Evolutionary conservation across 2,329 filamentous ascomycete genomes (phyloP).

Genomic region (Aspergillus carbonarius): DNA sequence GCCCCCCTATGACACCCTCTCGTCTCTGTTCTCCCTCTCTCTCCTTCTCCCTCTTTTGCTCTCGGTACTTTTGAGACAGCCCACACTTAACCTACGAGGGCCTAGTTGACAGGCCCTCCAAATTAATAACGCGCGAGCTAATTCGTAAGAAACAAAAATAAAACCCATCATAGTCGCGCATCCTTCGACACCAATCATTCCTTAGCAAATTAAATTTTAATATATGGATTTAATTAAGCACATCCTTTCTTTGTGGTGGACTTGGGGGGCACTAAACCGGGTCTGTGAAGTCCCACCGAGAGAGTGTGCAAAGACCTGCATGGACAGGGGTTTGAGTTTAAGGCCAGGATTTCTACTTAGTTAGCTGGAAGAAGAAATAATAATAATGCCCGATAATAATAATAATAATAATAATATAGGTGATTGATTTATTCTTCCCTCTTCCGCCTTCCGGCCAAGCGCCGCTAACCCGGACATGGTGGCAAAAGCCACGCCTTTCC

Average conservation of each 20-base stretch:
- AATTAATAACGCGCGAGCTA: neutral
- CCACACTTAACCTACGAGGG: too few relatives aligned
- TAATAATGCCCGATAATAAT: neutral
- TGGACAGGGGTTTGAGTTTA: constrained; percentile 19
- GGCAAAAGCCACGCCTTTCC: neutral
- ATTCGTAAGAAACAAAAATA: neutral
- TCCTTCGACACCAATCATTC: neutral
- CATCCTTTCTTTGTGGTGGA: neutral
- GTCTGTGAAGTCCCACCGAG: neutral
- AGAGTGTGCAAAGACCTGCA: neutral
- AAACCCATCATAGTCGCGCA: neutral
- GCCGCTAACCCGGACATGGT: neutral
- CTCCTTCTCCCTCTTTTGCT: neutral
- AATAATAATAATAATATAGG: neutral
- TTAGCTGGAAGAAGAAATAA: neutral
- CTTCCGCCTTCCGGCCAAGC: neutral
- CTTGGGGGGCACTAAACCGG: neutral
- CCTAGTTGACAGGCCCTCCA: neutral
- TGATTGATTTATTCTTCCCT: neutral
- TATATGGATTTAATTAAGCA: neutral
- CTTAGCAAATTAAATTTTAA: neutral
- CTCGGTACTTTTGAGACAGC: neutral
- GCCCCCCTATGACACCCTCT: neutral
- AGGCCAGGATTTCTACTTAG: constrained; percentile 8
- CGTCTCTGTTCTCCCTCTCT: neutral